Base-by-base conservation (phyloP, 1,284 basidiomycete species). In the Inonotus hispidus region DNA sequence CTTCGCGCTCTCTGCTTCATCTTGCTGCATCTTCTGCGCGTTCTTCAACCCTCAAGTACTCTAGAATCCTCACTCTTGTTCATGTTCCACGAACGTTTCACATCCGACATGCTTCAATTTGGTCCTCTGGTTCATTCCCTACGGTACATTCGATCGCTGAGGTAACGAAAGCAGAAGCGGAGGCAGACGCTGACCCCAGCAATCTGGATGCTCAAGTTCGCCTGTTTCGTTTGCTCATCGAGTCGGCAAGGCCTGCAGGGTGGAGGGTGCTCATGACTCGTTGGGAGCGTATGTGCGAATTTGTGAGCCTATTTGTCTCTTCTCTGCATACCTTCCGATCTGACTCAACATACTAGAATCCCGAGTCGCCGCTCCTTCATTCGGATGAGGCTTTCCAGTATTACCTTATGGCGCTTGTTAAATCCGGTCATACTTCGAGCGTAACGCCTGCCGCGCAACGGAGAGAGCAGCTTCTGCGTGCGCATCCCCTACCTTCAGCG, bases 271-370 rank as follows among this genome's bases (percentile, higher is more conserved):
- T 92, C 63, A 82, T 90, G 63, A 83, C 77, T 67, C 81, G 90
- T 61, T 93, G 90, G 90, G 89, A 93, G 69, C 79, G 85, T 65
- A 84, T 86, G 80, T 82, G 81, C 67, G 87, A 91, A 80, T 90
- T 87, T 69, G 90, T 92, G 74, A 71, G 88, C 83, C 25, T 14
- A 13, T 21, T 23, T 13, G 11, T 0, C 27, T 38, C 8, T 47
- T 27, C 35, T 50, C 29, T 29, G 14, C 19, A 41, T 38, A n/a
- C 21, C 47, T 64, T 58, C 61, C 65, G 55, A 47, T 21, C 57
- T 38, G 27, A 53, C 47, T 38, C 52, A 66, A 23, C 56, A 32
- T 46, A 29, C 23, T 65, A 91, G 90, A 82, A 87, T 67, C 78
- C 84, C 13, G 62, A 76, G 2, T 89, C 86, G 3, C 86, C 88